Evolutionary conservation across 257 asterid genomes (phyloP).

Genomic region (Scutellaria baicalensis): DNA sequence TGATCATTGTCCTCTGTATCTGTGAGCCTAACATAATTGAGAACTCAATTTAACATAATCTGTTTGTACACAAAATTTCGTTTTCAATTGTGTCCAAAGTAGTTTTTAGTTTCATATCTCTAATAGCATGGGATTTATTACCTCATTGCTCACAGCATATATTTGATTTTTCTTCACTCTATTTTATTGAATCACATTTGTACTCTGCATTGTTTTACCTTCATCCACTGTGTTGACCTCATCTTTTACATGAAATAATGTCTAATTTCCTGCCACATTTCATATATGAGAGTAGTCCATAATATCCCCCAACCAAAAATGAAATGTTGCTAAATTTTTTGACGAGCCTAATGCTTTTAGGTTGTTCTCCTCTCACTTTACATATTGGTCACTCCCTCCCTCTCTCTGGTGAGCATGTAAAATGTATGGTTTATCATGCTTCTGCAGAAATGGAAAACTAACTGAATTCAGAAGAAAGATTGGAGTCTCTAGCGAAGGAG

Average conservation of each 20-base stretch:
- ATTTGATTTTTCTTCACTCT: not conserved
- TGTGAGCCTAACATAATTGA: not conserved
- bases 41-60: not conserved
- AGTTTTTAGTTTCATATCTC: not conserved
- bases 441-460: conserved; percentile 25
- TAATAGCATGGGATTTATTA: not conserved
- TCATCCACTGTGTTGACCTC: not conserved
- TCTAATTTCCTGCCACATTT: not conserved
- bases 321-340: not conserved
- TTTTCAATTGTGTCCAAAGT: not conserved
- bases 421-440: conserved; percentile 11
- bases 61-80: not conserved
- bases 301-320: not conserved
- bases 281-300: not conserved
- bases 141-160: not conserved
- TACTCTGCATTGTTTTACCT: not conserved
- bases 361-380: not conserved
- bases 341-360: not conserved
- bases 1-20: not conserved
- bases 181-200: not conserved
- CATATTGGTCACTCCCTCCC: not conserved
- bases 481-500: conserved; percentile 5
- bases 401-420: not conserved
- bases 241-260: conserved; percentile 1
- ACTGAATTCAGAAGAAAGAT: conserved; percentile 19